Evolutionary conservation across 371 early-diverging fungal genomes (phyloP).

Genomic region (Syncephalastrum contaminatum): DNA sequence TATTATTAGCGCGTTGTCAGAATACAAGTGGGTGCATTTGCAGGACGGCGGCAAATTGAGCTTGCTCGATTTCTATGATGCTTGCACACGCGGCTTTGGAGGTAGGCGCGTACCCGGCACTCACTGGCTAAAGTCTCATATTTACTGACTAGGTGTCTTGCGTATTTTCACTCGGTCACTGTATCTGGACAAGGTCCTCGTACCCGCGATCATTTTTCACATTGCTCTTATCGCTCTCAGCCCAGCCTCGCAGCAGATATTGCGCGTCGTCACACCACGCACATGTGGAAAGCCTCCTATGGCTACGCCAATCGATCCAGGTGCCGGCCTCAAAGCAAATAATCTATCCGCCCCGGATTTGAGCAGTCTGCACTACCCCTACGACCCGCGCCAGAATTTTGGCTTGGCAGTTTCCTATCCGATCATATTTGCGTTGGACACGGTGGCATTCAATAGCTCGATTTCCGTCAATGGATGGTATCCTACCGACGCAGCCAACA

Average conservation of each 20-base stretch:
- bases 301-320: background rate
- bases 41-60: conserved; percentile 20
- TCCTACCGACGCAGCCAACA: background rate
- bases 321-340: background rate
- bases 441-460: background rate
- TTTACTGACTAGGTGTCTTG: conserved; percentile 1
- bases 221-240: conserved; percentile 7
- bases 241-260: conserved; percentile 9
- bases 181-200: conserved; percentile 1
- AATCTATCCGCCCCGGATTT: background rate
- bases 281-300: too few relatives aligned
- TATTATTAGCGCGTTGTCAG: conserved; percentile 23
- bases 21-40: conserved; percentile 31
- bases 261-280: background rate
- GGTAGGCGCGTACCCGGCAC: conserved; percentile 11
- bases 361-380: background rate
- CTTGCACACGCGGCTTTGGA: conserved; percentile 26
- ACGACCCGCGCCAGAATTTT: background rate
- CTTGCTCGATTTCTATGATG: conserved; percentile 26
- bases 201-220: conserved; percentile 8
- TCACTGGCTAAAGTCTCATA: background rate
- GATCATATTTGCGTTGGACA: background rate
- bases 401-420: conserved; percentile 5
- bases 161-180: background rate
- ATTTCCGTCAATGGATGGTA: background rate